Conservation (phyloP, 2,329 filamentous ascomycete species). For the Alternaria postmessia region DNA sequence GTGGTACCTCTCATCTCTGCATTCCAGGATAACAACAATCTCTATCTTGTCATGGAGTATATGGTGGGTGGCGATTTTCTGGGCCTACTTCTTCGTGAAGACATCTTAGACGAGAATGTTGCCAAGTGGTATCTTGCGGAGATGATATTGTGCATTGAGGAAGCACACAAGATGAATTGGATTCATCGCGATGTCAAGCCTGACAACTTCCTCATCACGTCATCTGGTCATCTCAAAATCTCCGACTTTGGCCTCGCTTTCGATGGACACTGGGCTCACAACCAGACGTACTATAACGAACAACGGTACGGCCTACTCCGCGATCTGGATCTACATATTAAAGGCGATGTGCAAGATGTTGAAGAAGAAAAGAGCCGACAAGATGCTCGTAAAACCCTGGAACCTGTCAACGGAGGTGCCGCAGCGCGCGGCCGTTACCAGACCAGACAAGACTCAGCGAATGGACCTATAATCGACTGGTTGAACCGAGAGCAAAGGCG, state of each 20-base stretch:
- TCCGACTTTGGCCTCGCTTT: conserved; percentile 97
- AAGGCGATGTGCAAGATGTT: conserved; percentile 76
- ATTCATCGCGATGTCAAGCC: conserved; percentile 97
- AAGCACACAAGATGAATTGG: conserved; percentile 85
- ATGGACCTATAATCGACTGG: conserved; percentile 51
- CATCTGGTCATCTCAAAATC: conserved; percentile 90
- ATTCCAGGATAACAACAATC: conserved; percentile 83
- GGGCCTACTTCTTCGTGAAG: conserved; percentile 83
- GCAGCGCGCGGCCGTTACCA: conserved; percentile 26
- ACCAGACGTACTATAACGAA: conserved; percentile 83
- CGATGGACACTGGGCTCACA: conserved; percentile 93
- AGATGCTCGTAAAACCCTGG: conserved; percentile 61
- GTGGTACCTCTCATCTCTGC: conserved; percentile 86
- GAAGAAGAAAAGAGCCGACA: conserved; percentile 58
- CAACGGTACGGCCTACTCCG: conserved; percentile 81
- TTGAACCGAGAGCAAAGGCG: conserved; percentile 64
- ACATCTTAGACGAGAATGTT: conserved; percentile 78
- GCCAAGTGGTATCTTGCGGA: conserved; percentile 91
- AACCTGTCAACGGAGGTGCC: conserved; percentile 48
- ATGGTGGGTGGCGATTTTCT: conserved; percentile 97
- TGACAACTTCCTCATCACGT: conserved; percentile 92
- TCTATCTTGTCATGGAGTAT: conserved; percentile 98
- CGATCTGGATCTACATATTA: conserved; percentile 76
- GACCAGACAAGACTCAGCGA: conserved; percentile 32
- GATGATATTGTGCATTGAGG: conserved; percentile 95